These are phyloP conservation scores for Phaeosphaeriaceae sp. DNA, from an alignment of 2,329 filamentous ascomycete species.

Conservation along the genomic window DNA sequence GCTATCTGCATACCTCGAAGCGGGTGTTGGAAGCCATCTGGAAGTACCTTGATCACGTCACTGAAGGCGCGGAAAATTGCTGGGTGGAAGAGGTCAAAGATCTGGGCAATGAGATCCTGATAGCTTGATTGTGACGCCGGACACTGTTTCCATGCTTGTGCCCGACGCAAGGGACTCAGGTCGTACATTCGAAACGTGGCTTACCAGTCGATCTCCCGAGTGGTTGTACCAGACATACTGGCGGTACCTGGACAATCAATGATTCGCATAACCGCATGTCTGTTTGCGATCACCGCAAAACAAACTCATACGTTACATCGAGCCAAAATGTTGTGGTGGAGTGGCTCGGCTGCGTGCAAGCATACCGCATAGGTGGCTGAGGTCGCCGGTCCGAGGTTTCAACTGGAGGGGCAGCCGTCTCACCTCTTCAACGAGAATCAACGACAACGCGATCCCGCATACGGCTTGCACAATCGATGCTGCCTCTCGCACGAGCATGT, in stretches of 20 bases:
- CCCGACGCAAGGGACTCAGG: background rate
- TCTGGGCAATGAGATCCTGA: constrained; percentile 41
- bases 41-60: constrained; percentile 37
- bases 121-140: constrained; percentile 31
- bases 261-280: background rate
- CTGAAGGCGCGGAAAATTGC: constrained; percentile 32
- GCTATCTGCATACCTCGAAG: constrained; percentile 46
- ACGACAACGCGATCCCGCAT: background rate
- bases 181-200: background rate
- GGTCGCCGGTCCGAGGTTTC: background rate
- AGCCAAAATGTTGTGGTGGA: background rate
- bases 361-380: background rate
- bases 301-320: background rate
- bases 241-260: background rate
- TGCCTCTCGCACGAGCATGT: background rate
- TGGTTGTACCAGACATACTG: background rate
- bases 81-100: constrained; percentile 46
- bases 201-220: background rate
- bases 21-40: constrained; percentile 46
- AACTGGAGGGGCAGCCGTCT: constrained; percentile 7
- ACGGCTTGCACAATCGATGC: background rate
- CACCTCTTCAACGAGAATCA: background rate
- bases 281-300: background rate
- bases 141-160: background rate
- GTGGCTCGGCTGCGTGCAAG: background rate